Conservation (phyloP, 768 basidiomycete genomes). For the Boletellus sp. region DNA sequence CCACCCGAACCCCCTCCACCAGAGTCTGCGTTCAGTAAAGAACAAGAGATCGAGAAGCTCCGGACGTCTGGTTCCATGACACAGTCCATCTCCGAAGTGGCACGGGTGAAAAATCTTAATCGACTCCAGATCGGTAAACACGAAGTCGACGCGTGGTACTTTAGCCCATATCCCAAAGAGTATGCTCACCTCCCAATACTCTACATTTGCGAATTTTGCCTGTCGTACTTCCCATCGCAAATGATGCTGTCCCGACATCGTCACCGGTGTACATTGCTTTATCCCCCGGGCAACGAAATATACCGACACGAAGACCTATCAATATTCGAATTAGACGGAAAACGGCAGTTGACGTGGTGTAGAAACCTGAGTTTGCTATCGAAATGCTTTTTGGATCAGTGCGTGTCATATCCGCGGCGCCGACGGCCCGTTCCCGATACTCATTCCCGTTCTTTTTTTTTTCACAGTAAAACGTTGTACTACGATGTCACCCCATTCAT, state of each 20-base stretch:
- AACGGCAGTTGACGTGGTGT: constrained; percentile 94
- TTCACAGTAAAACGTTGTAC: constrained; percentile 87
- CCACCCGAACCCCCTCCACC: constrained; percentile 51
- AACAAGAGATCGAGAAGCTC: constrained; percentile 97
- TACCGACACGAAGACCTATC: constrained; percentile 97
- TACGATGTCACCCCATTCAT: constrained; percentile 99
- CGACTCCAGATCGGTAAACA: constrained; percentile 93
- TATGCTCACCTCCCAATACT: constrained; percentile 93
- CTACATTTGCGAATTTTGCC: constrained; percentile 98
- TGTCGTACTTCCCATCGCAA: constrained; percentile 85
- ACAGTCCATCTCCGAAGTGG: constrained; percentile 95
- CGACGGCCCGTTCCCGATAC: background rate
- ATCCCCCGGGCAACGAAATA: constrained; percentile 99
- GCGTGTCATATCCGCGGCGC: constrained; percentile 34
- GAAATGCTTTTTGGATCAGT: constrained; percentile 99
- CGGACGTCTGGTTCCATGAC: constrained; percentile 99
- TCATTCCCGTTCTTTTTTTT: background rate
- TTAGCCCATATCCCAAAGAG: constrained; percentile 98
- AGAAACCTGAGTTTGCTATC: constrained; percentile 93
- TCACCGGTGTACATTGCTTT: constrained; percentile 81
- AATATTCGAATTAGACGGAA: constrained; percentile 98
- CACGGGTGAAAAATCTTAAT: constrained; percentile 97
- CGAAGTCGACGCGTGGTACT: constrained; percentile 99
- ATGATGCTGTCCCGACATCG: constrained; percentile 93
- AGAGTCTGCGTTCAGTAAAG: constrained; percentile 79